Evolutionary conservation across 2,329 filamentous ascomycete genomes (phyloP).

Genomic region (Colletotrichum lindemuthianum): DNA sequence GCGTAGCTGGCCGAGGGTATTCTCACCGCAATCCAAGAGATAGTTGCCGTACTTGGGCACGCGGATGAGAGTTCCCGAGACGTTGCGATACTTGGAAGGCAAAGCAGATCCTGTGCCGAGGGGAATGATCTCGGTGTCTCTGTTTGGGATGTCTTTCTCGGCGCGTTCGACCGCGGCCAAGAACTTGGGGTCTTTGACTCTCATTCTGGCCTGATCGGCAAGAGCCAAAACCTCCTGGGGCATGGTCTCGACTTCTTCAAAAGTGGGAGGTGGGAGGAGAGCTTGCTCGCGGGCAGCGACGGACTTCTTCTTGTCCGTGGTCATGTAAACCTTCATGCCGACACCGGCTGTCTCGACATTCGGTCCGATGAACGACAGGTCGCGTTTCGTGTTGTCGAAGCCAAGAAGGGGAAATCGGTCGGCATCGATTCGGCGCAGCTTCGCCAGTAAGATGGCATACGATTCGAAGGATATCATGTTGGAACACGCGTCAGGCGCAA

Average conservation of each 20-base stretch:
- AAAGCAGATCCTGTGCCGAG: slow-evolving; percentile 91
- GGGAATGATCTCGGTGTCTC: slow-evolving; percentile 84
- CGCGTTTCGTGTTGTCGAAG: slow-evolving; percentile 64
- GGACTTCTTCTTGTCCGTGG: slow-evolving; percentile 52
- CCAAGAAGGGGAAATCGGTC: slow-evolving; percentile 77
- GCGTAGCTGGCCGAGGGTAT: slow-evolving; percentile 86
- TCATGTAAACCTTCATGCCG: slow-evolving; percentile 57
- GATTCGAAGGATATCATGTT: slow-evolving; percentile 80
- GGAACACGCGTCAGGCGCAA: slow-evolving; percentile 76
- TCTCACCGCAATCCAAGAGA: slow-evolving; percentile 91
- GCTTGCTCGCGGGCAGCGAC: too few relatives aligned
- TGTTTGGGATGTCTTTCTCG: slow-evolving; percentile 74
- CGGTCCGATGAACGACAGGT: slow-evolving; percentile 35
- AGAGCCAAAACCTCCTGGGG: slow-evolving; percentile 58
- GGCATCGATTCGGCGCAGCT: slow-evolving; percentile 77
- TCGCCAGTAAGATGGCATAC: slow-evolving; percentile 71
- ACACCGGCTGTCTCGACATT: slow-evolving; percentile 52
- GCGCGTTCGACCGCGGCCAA: slow-evolving; percentile 58
- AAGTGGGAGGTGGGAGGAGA: slow-evolving; percentile 53
- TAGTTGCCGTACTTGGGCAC: slow-evolving; percentile 90
- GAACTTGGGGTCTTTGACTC: slow-evolving; percentile 56
- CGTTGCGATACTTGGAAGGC: slow-evolving; percentile 95
- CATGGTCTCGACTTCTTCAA: slow-evolving; percentile 51
- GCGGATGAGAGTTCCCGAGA: slow-evolving; percentile 85
- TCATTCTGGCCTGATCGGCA: slow-evolving; percentile 58